Evolutionary conservation across 306 rosid species (phyloP), one percentile per base, ranked within the genome.

Genomic region (Ammopiptanthus mongolicus): DNA sequence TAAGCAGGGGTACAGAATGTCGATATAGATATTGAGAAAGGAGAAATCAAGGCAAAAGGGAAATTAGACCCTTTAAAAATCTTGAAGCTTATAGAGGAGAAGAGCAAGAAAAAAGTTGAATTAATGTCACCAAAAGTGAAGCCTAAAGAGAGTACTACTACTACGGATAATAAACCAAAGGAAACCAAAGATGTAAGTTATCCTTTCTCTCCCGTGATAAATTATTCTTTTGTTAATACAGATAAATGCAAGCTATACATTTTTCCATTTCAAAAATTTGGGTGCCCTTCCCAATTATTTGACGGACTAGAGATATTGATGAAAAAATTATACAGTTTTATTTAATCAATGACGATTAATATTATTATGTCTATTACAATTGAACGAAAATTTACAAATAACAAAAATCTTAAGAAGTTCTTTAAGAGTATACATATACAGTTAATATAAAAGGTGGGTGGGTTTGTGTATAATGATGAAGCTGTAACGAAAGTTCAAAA

Each of bases 111-210:
- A 69, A 91, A 81, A 73, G 85, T 91, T 80, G 92, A 91, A 63
- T 60, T 94, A 75, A 58, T 94, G 72, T 94, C 97, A 21, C 98
- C 98, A 55, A 94, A 87, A 71, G 21, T 81, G 53, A 88, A 79
- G 90, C 65, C 80, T 71, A 79, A 84, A 52, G 91, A 87, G 33
- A 75, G 19, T 58, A 21, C 41, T 19, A 1, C 58, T 25, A 7
- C 33, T 31, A 5, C 28, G 5, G 84, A 72, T 13, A 61, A 65
- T 25, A 87, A 81, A 64, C 76, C 84, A 63, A 86, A 84, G 87
- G 91, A 90, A 87, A 59, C 23, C 66, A 91, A 85, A 55, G 67
- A 76, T 18, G 96, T 90, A 52, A 75, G 88, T 76, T 59, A 44
- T 21, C 13, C 11, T 25, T 4, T 56, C 7, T 11, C 23, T 25